Conservation (phyloP, 192 early-diverging fungal species). For the Chytriomyces sp. region DNA sequence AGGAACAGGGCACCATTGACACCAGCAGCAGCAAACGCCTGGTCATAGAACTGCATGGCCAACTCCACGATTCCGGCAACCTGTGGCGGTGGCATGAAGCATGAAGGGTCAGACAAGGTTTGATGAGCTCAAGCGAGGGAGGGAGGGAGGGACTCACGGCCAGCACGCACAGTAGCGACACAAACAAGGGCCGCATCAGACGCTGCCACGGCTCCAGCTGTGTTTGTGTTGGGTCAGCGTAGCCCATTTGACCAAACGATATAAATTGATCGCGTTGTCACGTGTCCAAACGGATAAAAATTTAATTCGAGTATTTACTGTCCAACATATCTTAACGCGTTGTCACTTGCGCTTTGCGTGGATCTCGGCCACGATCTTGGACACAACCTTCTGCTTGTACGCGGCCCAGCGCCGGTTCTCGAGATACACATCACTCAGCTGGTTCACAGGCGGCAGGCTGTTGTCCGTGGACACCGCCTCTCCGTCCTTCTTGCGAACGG, state of each 20-base stretch:
- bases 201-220: background rate
- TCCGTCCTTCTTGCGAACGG: background rate
- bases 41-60: constrained; percentile 23
- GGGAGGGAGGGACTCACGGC: no score
- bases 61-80: background rate
- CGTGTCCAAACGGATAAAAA: no score
- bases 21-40: constrained; percentile 10
- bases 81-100: background rate
- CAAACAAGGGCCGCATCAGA: background rate
- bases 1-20: constrained; percentile 5
- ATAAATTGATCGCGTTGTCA: no score
- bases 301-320: no score
- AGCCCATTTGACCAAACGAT: no score
- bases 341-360: background rate
- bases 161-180: no score
- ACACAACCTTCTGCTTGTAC: constrained; percentile 35
- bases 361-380: constrained; percentile 25
- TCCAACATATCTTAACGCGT: no score
- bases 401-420: constrained; percentile 35
- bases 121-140: no score
- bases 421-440: constrained; percentile 33
- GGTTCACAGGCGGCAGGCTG: constrained; percentile 12
- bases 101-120: no score
- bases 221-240: no score
- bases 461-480: constrained; percentile 5